Evolutionary conservation across 805 yeast species (phyloP).

Genomic region (Cyberlindnera meyerae): DNA sequence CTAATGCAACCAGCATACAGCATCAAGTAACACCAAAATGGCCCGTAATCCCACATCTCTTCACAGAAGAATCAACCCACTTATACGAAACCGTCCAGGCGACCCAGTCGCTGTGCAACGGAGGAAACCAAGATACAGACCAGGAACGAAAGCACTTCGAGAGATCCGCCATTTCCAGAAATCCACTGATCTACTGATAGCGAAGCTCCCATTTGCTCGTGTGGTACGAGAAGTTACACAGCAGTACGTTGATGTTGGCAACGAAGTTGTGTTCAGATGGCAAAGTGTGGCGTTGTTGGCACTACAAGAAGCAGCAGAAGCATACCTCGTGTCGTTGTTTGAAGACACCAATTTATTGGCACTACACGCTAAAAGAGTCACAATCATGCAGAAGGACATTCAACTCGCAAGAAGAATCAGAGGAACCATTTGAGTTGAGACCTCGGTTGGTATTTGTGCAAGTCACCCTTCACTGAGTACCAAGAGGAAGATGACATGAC

Average conservation of each 20-base stretch:
- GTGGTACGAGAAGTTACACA: conserved; percentile 71
- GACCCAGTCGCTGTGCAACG: conserved; percentile 7
- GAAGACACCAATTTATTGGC: conserved; percentile 80
- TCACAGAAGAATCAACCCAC: conserved; percentile 1
- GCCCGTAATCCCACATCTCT: conserved; percentile 1
- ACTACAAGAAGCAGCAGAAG: conserved; percentile 78
- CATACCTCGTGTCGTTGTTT: conserved; percentile 63
- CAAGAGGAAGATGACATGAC: no score
- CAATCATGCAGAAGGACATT: conserved; percentile 79
- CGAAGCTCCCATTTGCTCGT: conserved; percentile 75
- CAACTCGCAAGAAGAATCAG: conserved; percentile 75
- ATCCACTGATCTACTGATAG: conserved; percentile 58
- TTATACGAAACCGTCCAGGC: conserved; percentile 10
- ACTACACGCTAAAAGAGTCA: conserved; percentile 75
- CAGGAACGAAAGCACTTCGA: conserved; percentile 62
- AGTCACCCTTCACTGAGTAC: no score
- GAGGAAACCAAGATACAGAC: conserved; percentile 37
- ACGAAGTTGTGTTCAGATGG: conserved; percentile 63
- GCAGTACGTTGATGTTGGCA: conserved; percentile 41
- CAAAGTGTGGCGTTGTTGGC: conserved; percentile 75
- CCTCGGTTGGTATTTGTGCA: no score
- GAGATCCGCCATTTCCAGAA: conserved; percentile 68
- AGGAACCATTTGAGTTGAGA: conserved; percentile 40
- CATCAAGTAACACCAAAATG: not conserved
- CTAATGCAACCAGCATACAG: no score